A percentile compares a stretch with the other conserved stretches of the same genome.
phyloP scores from a whole-genome alignment of 495 filamentous ascomycete species.

The Aspergillus asperescens region DNA sequence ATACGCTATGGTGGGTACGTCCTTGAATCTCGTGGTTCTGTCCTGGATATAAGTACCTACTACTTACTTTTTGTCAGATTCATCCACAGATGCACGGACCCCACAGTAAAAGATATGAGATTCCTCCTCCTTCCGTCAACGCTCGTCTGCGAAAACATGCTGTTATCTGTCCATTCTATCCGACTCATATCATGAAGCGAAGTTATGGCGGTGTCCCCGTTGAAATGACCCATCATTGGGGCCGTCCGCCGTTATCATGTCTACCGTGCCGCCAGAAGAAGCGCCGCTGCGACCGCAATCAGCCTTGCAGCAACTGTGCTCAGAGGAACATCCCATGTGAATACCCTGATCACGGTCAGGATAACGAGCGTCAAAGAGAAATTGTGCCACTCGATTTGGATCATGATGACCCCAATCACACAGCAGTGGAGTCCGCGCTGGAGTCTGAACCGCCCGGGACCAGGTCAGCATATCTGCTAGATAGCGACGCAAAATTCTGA shows the following conservation, averaged over 20 bases:
- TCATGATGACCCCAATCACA: not conserved
- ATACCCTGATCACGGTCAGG: slow-evolving; percentile 3
- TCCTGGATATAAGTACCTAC: no score
- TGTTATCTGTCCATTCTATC: no score
- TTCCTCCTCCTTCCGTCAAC: no score
- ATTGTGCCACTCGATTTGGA: not conserved
- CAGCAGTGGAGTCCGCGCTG: not conserved
- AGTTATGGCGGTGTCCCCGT: slow-evolving; percentile 12
- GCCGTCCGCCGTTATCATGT: slow-evolving; percentile 21
- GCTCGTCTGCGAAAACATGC: no score
- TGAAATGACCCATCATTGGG: slow-evolving; percentile 16
- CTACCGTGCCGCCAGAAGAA: slow-evolving; percentile 25
- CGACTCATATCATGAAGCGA: slow-evolving; percentile 20
- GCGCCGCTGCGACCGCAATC: slow-evolving; percentile 24
- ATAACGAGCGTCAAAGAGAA: not conserved
- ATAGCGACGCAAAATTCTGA: no score
- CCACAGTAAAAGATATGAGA: no score
- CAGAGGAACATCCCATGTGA: slow-evolving; percentile 20
- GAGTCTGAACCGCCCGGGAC: no score
- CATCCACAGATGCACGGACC: no score
- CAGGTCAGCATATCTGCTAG: no score
- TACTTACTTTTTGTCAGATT: no score
- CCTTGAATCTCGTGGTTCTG: no score
- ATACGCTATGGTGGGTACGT: no score
- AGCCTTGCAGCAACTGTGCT: slow-evolving; percentile 29